Base-by-base conservation (phyloP, 2,329 filamentous ascomycete species). In the Chrysoporthe austroafricana region DNA sequence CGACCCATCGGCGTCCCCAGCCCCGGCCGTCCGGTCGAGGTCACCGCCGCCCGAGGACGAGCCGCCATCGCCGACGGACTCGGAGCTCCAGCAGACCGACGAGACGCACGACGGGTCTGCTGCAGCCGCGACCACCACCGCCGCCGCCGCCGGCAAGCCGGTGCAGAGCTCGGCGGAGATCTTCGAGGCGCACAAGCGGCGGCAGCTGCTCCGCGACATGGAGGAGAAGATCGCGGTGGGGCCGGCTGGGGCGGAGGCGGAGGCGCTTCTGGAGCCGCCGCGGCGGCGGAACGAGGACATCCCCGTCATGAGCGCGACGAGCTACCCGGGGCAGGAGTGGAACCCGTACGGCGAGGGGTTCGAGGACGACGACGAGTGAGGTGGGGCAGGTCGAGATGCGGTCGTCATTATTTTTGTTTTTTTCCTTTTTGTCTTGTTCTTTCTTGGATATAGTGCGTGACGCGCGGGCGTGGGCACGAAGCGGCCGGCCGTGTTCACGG, bases 241-340 rank as follows among this genome's bases (percentile, higher is more conserved):
- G 64, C 72, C 75, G 16, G 73, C 74, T 16, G 75, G 77, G 26
- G 26, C 26, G 66, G 71, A 74, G 36, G 36, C 36, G 9, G 72
- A 74, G 63, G 70, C 70, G 58, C 65, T 70, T 57, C 65, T 60
- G 14, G 65, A 70, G 43, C 68, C 69, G 21, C 78, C 77, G 7
- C 75, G 77, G 63, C 74, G 73, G 60, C 77, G 79, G 52, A 79
- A 81, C 43, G 80, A 83, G n/a, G 80, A 82, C 16, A 75, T 79
- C 73, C 84, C 85, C 14, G 79, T 83, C 68, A 91, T 92, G 90
- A 85, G 82, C 60, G 89, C 88, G 7, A 89, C 88, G 14, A 88
- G 85, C 74, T 92, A 91, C 76, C 90, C 90, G 0, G 90, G 90
- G 0, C 88, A 91, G 78, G 89, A 91, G 76, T 92, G 90, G 89